Evolutionary conservation across 495 filamentous ascomycete species (phyloP), one percentile per base, ranked within the genome.

Genomic region (Neurospora hispaniola): DNA sequence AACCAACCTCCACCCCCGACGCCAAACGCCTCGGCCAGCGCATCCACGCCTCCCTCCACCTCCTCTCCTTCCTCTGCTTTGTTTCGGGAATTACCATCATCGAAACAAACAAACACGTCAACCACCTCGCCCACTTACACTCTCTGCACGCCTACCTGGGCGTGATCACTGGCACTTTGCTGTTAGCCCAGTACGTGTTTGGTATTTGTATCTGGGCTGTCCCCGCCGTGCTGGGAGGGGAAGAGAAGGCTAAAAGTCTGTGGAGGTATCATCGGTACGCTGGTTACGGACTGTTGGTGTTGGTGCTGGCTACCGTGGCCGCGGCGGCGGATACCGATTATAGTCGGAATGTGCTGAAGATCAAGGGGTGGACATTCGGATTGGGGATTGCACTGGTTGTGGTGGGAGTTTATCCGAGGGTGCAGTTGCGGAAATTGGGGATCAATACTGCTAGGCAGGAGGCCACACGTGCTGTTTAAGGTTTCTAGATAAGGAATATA

Each of bases 201-300:
- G 95, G 95, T 12, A 86, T 97, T 38, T 89, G 91, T 20, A 91
- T 94, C 79, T 97, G 89, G 83, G 93, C 87, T 71, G 76, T 87
- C 5, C 94, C 94, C 0, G 73, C 74, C 0, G 71, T 97, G 0
- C 93, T 93, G 73, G 94, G 94, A 23, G 89, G 93, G 74, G 89
- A 89, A 71, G 90, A 92, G 35, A 91, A 88, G 1, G 95, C 93
- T 40, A 96, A 94, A 85, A 84, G 81, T 43, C 74, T 96, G 42
- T 98, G 94, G 83, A 97, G 97, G 79, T 97, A 94, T 76, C 95
- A 98, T 80, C 89, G 95, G 16, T 81, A 85, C 72, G 84, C 83
- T n/a, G 95, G 95, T 20, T 98, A 98, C 81, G 75, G 88, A 43
- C 81, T 94, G 74, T 78, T 97, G 69, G 72, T 89, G 69, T 72